Evolutionary conservation across 75 land plant species (phyloP), one percentile per base, ranked within the genome.

Genomic region (Isoetes taiwanensis): DNA sequence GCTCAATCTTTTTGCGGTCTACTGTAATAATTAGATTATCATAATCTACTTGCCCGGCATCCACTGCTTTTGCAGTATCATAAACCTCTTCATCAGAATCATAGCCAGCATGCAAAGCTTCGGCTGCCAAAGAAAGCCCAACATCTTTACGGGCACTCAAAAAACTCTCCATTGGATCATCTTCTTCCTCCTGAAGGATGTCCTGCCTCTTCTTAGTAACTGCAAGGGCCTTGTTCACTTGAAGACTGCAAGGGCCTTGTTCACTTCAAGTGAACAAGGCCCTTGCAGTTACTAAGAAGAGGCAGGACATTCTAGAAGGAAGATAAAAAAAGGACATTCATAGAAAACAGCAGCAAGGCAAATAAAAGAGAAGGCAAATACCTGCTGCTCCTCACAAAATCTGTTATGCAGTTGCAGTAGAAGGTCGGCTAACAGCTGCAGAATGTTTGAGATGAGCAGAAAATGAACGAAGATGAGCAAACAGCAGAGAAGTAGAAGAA

Each of bases 61-160:
- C 98, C 20, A 93, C 86, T 0, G 98, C 98, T 68, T 83, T 88
- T 0, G 98, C 98, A 1, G 98, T 95, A 0, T 94, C 98, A 61
- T 93, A 93, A 23, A 93, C 98, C 78, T 93, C 98, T 72, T 93
- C 90, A 53, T 93, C 98, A 24, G 96, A 88, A 57, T 81, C 76
- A 72, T 93, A 93, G 20, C 98, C 98, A 14, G 98, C 96, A n/a
- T 69, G 80, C 9, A 93, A 58, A 17, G 80, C 98, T 24, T 93
- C 98, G 11, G 96, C 66, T 8, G 98, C 98, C 72, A 93, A 56
- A 1, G 89, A 61, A 30, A 93, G 39, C 16, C 90, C 90, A 0
- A 79, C 50, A 61, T 93, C 90, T 64, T 80, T 80, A 71, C 81
- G 83, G 20, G 89, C 80, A 64, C 67, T 70, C 46, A 93, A 54